Evolutionary conservation across 2,329 filamentous ascomycete species (phyloP), one percentile per base, ranked within the genome.

Genomic region (Trichoderma gracile): DNA sequence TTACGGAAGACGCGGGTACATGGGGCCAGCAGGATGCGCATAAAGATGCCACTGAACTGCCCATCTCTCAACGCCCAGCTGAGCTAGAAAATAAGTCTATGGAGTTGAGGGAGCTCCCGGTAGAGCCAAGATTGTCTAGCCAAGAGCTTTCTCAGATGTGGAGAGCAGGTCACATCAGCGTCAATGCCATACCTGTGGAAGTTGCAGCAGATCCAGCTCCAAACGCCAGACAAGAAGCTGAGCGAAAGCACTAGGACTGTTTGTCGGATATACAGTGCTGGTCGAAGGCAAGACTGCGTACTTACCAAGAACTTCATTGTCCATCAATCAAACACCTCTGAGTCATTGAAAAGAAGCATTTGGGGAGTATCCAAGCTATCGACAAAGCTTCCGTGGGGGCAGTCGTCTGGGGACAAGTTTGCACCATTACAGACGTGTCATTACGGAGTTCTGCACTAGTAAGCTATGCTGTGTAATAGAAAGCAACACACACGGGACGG

Each of bases 21-120:
- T 66, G 62, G 52, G 19, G 33, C 42, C 60, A 59, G 38, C 61
- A 60, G 25, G 65, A 46, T 14, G n/a, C 47, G 4, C 12, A 27
- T 3, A 50, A 52, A 49, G 61, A 64, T 3, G 21, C 54, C 6
- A n/a, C 10, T 10, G 61, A 49, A 19, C 8, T 47, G 40, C 21
- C 25, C 14, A 33, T n/a, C 14, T 46, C 45, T 6, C 50, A 58
- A 45, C 19, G 43, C 25, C 64, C 62, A 5, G 61, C 46, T 10
- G 67, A 67, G 55, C 42, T 68, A 25, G 67, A 66, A 23, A 19
- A 64, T n/a, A 67, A 62, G 33, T 58, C 63, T 3, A 38, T 65
- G 38, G 64, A 55, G 23, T 42, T 66, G 12, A 64, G 64, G 17
- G 67, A 68, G 56, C 50, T 67, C 7, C 50, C 55, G 3, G 61